Percentiles rank a stretch among this genome's conserved stretches.
These are phyloP conservation scores for Sphagnurus paluster DNA, from an alignment of 1,284 basidiomycete species.

Conservation along the genomic window DNA sequence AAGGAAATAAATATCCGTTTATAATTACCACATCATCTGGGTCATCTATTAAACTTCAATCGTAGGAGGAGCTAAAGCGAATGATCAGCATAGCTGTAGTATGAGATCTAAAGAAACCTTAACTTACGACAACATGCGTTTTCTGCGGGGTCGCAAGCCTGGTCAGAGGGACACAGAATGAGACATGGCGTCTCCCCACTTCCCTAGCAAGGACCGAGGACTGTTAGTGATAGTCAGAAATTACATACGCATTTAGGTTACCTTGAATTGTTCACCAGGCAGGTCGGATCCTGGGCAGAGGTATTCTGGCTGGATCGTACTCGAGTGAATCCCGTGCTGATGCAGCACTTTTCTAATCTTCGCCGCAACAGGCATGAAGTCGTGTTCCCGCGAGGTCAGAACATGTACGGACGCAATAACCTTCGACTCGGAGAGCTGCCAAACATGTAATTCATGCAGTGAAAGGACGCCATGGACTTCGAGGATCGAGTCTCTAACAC, in stretches of 20 bases:
- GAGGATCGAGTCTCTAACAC: constrained; percentile 80
- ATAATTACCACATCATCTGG: background rate
- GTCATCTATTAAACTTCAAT: constrained; percentile 37
- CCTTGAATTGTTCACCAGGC: constrained; percentile 48
- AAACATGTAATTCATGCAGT: constrained; percentile 95
- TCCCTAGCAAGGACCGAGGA: constrained; percentile 27
- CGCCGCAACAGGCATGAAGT: constrained; percentile 91
- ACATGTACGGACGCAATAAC: constrained; percentile 97
- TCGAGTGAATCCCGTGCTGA: constrained; percentile 90
- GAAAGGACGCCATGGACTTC: constrained; percentile 86
- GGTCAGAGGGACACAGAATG: constrained; percentile 59
- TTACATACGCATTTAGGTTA: constrained; percentile 19
- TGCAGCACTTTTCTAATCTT: constrained; percentile 86
- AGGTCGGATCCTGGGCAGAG: constrained; percentile 38
- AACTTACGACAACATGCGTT: constrained; percentile 82
- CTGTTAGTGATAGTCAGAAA: background rate
- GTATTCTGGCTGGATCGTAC: constrained; percentile 88
- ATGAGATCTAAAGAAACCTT: background rate
- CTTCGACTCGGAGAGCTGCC: constrained; percentile 79
- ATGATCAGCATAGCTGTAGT: background rate
- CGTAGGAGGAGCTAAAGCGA: constrained; percentile 44
- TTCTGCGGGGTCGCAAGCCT: constrained; percentile 65
- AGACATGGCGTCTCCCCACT: constrained; percentile 48
- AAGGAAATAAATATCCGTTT: constrained; percentile 4
- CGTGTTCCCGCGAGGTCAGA: constrained; percentile 73